Conservation (phyloP, 2,329 filamentous ascomycete species). For the Alternaria angustiovoidea region DNA sequence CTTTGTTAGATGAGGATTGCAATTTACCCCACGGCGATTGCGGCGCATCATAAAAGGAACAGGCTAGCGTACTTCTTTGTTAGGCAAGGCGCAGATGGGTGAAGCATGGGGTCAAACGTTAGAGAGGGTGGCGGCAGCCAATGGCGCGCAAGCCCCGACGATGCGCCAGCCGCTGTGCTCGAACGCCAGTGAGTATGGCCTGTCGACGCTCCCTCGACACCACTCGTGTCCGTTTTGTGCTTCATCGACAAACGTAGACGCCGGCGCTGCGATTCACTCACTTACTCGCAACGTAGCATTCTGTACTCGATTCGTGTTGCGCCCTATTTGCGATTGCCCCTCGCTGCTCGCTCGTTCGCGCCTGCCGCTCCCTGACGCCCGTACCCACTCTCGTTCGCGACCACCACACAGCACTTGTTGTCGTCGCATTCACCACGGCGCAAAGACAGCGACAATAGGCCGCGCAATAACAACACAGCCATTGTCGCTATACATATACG, state of each 20-base stretch:
- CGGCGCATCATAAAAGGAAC: conserved; percentile 24
- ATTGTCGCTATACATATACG: conserved; percentile 27
- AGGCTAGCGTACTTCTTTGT: conserved; percentile 35
- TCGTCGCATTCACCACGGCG: conserved; percentile 26
- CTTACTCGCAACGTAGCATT: conserved; percentile 26
- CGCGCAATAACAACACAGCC: conserved; percentile 6
- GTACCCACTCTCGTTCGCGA: conserved; percentile 12
- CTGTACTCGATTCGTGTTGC: conserved; percentile 19
- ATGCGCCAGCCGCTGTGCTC: conserved; percentile 26
- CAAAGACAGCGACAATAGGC: conserved; percentile 19
- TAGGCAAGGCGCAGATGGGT: conserved; percentile 20
- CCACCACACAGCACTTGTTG: neutral
- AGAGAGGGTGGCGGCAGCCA: conserved; percentile 18
- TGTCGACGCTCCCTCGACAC: conserved; percentile 29
- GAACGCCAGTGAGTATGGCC: conserved; percentile 16
- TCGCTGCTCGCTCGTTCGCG: conserved; percentile 27
- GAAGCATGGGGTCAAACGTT: conserved; percentile 28
- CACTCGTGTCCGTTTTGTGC: conserved; percentile 33
- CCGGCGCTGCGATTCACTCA: conserved; percentile 32
- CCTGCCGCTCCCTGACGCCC: conserved; percentile 34
- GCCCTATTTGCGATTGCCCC: conserved; percentile 22
- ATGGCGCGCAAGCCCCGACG: conserved; percentile 22
- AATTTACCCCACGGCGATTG: conserved; percentile 31
- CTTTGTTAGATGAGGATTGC: conserved; percentile 17
- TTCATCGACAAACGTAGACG: conserved; percentile 36